Evolutionary conservation across 257 asterid species (phyloP), one percentile per base, ranked within the genome.

Genomic region (Agastache rugosa): DNA sequence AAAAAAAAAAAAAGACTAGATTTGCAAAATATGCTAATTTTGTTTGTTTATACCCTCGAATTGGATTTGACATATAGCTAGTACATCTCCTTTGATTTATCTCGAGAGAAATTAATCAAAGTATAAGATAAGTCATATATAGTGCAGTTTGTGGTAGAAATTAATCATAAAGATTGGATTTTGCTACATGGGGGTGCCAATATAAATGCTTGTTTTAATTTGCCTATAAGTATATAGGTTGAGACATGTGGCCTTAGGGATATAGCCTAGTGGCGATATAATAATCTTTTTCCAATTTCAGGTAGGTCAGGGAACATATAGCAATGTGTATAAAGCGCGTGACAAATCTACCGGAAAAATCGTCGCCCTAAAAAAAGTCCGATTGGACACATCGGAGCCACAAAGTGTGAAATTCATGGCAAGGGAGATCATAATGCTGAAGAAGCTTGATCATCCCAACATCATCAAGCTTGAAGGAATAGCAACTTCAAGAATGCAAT

Each of bases 401-500:
- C 82, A 76, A 48, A 92, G 97, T 70, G 95, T 90, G 34, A 84
- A 79, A 34, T 92, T 92, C 60, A 92, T 92, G 97, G 95, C 97
- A 35, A 85, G 96, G 81, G 96, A 92, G 87, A 92, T 92, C 81
- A 87, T 90, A 70, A 75, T 87, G 11, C 76, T 91, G 16, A 82
- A 77, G 84, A 78, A 71, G 76, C 87, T 91, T 42, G 91, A 91
- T 54, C 97, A 92, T 47, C 97, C 97, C 11, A 92, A 92, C 75
- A 81, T 92, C 27, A 88, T 92, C 39, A 92, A 88, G 72, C 97
- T 92, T 66, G 85, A 88, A 82, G 97, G 96, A 37, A 50, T 92
- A 63, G 97, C 95, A 62, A 92, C 93, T 12, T 92, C 97, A 84
- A 88, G 97, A 85, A 89, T 92, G 97, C 96, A 92, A 16, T 92